Evolutionary conservation across 345 rosid genomes (phyloP).

Genomic region (Euclidium syriacum): DNA sequence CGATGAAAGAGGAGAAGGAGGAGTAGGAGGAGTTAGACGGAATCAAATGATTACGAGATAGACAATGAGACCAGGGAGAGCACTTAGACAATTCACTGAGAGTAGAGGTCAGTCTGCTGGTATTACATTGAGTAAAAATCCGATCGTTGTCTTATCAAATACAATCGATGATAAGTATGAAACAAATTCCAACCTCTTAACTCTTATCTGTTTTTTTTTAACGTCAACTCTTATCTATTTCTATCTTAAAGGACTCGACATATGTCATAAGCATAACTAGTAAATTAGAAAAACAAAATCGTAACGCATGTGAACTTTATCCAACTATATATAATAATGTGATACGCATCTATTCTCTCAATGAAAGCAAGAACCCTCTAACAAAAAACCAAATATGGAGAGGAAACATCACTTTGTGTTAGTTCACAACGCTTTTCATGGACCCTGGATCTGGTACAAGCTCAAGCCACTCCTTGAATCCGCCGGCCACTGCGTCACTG

Average conservation of each 20-base stretch:
- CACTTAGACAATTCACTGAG: too few relatives aligned
- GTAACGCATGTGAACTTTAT: neutral
- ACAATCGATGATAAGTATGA: too few relatives aligned
- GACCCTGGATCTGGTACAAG: constrained; percentile 37
- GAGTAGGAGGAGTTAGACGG: too few relatives aligned
- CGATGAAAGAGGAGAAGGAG: neutral
- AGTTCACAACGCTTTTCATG: constrained; percentile 36
- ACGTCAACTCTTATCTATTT: too few relatives aligned
- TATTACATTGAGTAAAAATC: too few relatives aligned
- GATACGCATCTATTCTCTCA: neutral
- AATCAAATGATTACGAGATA: too few relatives aligned
- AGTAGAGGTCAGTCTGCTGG: too few relatives aligned
- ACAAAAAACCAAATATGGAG: constrained; percentile 10
- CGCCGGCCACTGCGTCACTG: constrained; percentile 32
- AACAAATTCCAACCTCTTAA: too few relatives aligned
- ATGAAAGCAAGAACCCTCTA: neutral
- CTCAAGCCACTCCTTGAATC: constrained; percentile 32
- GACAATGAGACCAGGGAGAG: too few relatives aligned
- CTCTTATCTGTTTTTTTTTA: too few relatives aligned
- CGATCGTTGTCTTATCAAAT: too few relatives aligned
- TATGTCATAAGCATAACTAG: neutral
- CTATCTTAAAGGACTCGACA: neutral
- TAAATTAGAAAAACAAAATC: neutral
- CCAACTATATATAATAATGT: neutral
- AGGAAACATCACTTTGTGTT: constrained; percentile 26